A percentile compares a stretch with the other conserved stretches of the same genome.
Conservation (phyloP, 2,329 filamentous ascomycete genomes). For the Hymenoscyphus infarciens region DNA sequence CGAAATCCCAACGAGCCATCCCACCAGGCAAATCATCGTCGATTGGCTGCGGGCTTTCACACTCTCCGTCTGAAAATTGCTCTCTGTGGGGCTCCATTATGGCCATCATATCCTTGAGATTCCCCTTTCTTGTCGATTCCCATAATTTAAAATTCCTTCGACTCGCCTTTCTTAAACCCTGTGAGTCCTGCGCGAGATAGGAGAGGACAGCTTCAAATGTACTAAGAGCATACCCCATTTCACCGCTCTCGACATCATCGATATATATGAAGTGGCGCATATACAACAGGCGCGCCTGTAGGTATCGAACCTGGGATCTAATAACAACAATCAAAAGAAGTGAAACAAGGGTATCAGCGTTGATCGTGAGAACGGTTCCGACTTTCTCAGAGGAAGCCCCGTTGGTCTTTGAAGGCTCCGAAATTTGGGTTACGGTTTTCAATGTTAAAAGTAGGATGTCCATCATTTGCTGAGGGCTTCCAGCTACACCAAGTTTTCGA, state of each 20-base stretch:
- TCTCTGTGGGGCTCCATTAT: conserved; percentile 69
- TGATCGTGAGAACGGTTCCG: conserved; percentile 58
- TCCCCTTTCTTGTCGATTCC: conserved; percentile 78
- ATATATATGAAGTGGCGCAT: conserved; percentile 98
- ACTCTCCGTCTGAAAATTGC: conserved; percentile 30
- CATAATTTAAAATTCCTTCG: conserved; percentile 81
- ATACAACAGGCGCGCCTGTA: conserved; percentile 87
- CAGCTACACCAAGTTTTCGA: conserved; percentile 74
- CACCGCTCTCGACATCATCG: conserved; percentile 93
- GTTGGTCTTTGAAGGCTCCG: conserved; percentile 45
- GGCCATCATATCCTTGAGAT: conserved; percentile 68
- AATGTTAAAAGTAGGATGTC: conserved; percentile 45
- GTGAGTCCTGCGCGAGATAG: conserved; percentile 81
- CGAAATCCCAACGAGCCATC: conserved; percentile 31
- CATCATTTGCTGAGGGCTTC: conserved; percentile 39
- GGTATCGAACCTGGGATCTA: conserved; percentile 77
- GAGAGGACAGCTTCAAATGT: conserved; percentile 92
- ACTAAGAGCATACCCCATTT: conserved; percentile 92
- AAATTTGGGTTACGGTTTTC: conserved; percentile 73
- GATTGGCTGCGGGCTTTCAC: conserved; percentile 36
- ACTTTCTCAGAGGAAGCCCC: conserved; percentile 36
- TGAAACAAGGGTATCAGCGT: conserved; percentile 87
- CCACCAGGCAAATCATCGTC: conserved; percentile 47
- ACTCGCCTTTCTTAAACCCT: conserved; percentile 77
- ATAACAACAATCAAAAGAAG: conserved; percentile 90